Evolutionary conservation across 805 yeast species (phyloP).

Genomic region (Yarrowia sp.): DNA sequence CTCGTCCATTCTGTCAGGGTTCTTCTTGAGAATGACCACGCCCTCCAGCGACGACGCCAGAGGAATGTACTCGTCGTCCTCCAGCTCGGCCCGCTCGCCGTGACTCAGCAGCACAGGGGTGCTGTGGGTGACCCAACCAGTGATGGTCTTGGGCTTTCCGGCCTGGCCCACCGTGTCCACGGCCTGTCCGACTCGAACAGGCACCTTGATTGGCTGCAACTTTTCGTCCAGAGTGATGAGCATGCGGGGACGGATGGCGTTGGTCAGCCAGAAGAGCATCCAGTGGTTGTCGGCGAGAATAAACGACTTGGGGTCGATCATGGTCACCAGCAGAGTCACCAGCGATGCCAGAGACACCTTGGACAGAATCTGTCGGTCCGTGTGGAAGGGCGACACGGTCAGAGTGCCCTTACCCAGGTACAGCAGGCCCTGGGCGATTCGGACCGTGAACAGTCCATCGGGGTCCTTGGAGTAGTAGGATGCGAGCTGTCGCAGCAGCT

Average conservation of each 20-base stretch:
- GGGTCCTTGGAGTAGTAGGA: slow-evolving; percentile 89
- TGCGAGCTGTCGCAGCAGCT: slow-evolving; percentile 91
- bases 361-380: slow-evolving; percentile 84
- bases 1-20: slow-evolving; percentile 63
- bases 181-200: slow-evolving; percentile 98
- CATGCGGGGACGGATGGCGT: slow-evolving; percentile 92
- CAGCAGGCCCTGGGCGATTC: slow-evolving; percentile 93
- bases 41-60: slow-evolving; percentile 87
- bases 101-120: slow-evolving; percentile 93
- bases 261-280: slow-evolving; percentile 81
- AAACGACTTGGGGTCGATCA: slow-evolving; percentile 84
- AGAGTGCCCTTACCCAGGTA: slow-evolving; percentile 97
- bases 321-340: slow-evolving; percentile 80
- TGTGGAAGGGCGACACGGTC: slow-evolving; percentile 85
- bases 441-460: slow-evolving; percentile 87
- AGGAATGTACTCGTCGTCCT: slow-evolving; percentile 89
- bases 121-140: slow-evolving; percentile 99
- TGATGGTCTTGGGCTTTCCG: slow-evolving; percentile 97
- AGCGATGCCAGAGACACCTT: slow-evolving; percentile 90
- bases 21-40: slow-evolving; percentile 87
- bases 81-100: slow-evolving; percentile 97
- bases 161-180: slow-evolving; percentile 99
- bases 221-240: slow-evolving; percentile 91
- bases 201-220: slow-evolving; percentile 89
- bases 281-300: slow-evolving; percentile 77